Evolutionary conservation across 805 yeast genomes (phyloP).

Genomic region (Starmerella asiatica): DNA sequence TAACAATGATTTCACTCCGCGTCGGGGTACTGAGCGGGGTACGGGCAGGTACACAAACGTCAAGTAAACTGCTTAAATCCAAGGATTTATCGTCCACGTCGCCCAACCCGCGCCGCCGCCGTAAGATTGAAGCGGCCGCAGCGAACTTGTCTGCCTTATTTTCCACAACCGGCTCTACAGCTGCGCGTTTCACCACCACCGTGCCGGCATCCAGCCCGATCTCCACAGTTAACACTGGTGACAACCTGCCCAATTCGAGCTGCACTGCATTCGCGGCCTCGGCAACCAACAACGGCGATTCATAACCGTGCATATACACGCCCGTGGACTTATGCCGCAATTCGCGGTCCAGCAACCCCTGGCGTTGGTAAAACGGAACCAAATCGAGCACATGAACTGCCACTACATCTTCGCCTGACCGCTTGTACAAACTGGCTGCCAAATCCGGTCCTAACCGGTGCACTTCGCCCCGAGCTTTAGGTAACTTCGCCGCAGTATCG

Average conservation of each 20-base stretch:
- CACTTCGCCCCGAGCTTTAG: neutral
- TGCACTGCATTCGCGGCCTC: slow-evolving; percentile 27
- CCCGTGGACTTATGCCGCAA: slow-evolving; percentile 82
- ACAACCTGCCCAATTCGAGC: slow-evolving; percentile 44
- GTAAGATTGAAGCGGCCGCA: slow-evolving; percentile 8
- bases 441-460: slow-evolving; percentile 10
- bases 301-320: slow-evolving; percentile 63
- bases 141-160: slow-evolving; percentile 1
- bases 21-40: slow-evolving; percentile 10
- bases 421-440: slow-evolving; percentile 6
- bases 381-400: slow-evolving; percentile 82
- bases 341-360: slow-evolving; percentile 70
- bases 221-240: slow-evolving; percentile 62
- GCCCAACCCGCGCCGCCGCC: slow-evolving; percentile 13
- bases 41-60: slow-evolving; percentile 15
- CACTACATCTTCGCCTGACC: slow-evolving; percentile 51
- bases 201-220: slow-evolving; percentile 68
- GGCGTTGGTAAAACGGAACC: slow-evolving; percentile 54
- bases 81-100: slow-evolving; percentile 5
- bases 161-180: slow-evolving; percentile 30
- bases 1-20: slow-evolving; percentile 39
- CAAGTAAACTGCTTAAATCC: slow-evolving; percentile 12
- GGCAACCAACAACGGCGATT: slow-evolving; percentile 42
- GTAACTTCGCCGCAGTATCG: slow-evolving; percentile 4
- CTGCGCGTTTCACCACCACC: slow-evolving; percentile 47